Percentiles rank a stretch among this genome's conserved stretches.
phyloP scores from a whole-genome alignment of 345 rosid genomes.

The Lenwebbia sp. region DNA sequence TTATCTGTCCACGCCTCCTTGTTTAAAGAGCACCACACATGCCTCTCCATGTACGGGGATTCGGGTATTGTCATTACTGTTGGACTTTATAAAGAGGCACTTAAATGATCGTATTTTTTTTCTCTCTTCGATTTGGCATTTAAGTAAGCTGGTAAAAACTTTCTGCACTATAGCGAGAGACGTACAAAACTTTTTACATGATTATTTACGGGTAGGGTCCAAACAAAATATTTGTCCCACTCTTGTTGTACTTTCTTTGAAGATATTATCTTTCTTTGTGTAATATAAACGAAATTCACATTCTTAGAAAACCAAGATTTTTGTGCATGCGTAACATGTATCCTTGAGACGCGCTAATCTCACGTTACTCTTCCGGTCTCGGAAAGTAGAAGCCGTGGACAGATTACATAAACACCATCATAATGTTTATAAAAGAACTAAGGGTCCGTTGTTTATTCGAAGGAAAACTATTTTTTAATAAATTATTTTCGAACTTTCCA shows the following conservation, averaged over 20 bases:
- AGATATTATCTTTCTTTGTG: not conserved
- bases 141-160: too few relatives aligned
- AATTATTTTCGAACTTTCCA: too few relatives aligned
- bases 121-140: too few relatives aligned
- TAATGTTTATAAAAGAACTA: not conserved
- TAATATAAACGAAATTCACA: not conserved
- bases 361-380: not conserved
- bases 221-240: not conserved
- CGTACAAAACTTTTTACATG: too few relatives aligned
- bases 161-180: too few relatives aligned
- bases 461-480: too few relatives aligned
- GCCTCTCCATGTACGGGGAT: not conserved
- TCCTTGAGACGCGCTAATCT: not conserved
- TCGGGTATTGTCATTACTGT: not conserved
- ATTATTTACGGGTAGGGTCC: not conserved
- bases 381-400: not conserved
- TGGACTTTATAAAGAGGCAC: not conserved
- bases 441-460: too few relatives aligned
- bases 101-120: too few relatives aligned
- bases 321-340: not conserved
- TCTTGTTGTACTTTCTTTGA: not conserved
- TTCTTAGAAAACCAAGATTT: not conserved
- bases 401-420: not conserved
- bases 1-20: not conserved
- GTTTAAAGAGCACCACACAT: not conserved